phyloP scores from a whole-genome alignment of 2,329 filamentous ascomycete species.

The Ophiocordyceps sinensis region DNA sequence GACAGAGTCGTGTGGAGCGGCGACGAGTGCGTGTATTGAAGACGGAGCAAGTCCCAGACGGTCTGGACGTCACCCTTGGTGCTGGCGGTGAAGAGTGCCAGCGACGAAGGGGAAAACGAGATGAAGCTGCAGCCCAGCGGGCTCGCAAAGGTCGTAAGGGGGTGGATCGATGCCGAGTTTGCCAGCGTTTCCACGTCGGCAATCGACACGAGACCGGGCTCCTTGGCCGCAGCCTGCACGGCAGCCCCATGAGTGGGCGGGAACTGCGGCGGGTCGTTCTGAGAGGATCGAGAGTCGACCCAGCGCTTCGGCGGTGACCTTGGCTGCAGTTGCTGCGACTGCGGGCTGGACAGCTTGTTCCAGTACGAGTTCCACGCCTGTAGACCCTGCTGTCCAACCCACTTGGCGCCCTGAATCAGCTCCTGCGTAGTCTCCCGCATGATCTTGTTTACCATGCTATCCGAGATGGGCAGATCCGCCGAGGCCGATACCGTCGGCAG shows the following conservation, averaged over 20 bases:
- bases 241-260: slow-evolving; percentile 60
- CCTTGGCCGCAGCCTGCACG: slow-evolving; percentile 42
- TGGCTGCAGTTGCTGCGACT: slow-evolving; percentile 13
- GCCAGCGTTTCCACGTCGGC: slow-evolving; percentile 52
- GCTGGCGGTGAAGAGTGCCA: slow-evolving; percentile 65
- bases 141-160: slow-evolving; percentile 56
- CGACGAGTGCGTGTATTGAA: slow-evolving; percentile 48
- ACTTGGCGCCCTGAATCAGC: slow-evolving; percentile 58
- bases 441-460: slow-evolving; percentile 60
- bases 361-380: slow-evolving; percentile 73
- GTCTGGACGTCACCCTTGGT: slow-evolving; percentile 73
- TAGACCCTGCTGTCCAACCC: slow-evolving; percentile 62
- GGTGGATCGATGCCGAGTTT: slow-evolving; percentile 38
- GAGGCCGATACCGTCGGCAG: slow-evolving; percentile 51
- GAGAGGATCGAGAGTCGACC: slow-evolving; percentile 27
- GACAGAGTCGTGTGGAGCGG: slow-evolving; percentile 35
- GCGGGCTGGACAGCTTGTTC: slow-evolving; percentile 37
- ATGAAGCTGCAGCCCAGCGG: slow-evolving; percentile 67
- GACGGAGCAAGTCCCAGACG: slow-evolving; percentile 63
- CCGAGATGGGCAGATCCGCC: slow-evolving; percentile 57
- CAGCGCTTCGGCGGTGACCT: slow-evolving; percentile 35
- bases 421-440: slow-evolving; percentile 70
- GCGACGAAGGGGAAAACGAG: slow-evolving; percentile 60
- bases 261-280: slow-evolving; percentile 41
- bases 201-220: slow-evolving; percentile 62